Conservation (phyloP, 2,329 filamentous ascomycete species). For the Cladophialophora carrionii region DNA sequence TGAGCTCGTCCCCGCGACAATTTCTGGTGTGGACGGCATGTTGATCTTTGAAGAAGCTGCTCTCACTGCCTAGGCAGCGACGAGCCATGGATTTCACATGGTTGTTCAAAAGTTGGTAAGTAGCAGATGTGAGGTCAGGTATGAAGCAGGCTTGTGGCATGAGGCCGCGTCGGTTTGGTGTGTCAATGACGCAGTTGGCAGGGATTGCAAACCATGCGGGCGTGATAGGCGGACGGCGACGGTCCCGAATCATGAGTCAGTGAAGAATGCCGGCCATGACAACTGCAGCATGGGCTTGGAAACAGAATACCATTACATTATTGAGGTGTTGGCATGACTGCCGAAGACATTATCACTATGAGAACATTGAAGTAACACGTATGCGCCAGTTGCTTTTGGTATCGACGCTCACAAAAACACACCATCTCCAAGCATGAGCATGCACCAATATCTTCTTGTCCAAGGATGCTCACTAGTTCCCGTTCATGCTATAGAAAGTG, state of each 20-base stretch:
- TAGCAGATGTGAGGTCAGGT: slow-evolving; percentile 6
- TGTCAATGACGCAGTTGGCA: slow-evolving; percentile 2
- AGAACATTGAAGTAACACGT: not conserved
- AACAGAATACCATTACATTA: not conserved
- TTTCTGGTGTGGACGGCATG: slow-evolving; percentile 44
- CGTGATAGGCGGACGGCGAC: not conserved
- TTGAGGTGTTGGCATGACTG: not conserved
- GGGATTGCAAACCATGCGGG: not conserved
- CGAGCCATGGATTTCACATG: slow-evolving; percentile 17
- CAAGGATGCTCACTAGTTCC: not conserved
- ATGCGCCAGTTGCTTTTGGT: not conserved
- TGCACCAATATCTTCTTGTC: not conserved
- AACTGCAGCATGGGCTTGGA: not conserved
- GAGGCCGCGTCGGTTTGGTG: not conserved
- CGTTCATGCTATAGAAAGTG: slow-evolving; percentile 12
- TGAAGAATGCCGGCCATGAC: not conserved
- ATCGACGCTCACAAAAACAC: not conserved
- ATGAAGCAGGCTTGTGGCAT: slow-evolving; percentile 18
- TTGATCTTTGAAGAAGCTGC: slow-evolving; percentile 12
- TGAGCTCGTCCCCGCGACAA: slow-evolving; percentile 45
- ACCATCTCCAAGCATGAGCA: not conserved
- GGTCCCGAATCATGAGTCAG: not conserved
- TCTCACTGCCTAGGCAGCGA: slow-evolving; percentile 31
- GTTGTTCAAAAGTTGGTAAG: slow-evolving; percentile 3
- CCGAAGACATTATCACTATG: not conserved